Base-by-base conservation (phyloP, 805 yeast species). In the Pichia sporocuriosa region DNA sequence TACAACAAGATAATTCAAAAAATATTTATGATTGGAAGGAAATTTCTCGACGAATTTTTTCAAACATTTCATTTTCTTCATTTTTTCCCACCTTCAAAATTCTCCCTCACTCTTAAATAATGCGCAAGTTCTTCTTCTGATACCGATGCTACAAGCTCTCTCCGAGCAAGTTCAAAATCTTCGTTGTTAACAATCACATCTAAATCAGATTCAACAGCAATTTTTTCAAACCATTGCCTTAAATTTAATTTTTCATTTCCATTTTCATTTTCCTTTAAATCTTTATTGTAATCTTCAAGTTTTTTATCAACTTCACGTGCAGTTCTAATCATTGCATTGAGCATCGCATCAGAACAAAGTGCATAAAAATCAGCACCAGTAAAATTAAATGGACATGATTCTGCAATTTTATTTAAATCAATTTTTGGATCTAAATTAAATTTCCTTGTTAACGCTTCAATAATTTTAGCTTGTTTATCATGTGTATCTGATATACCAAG, bases 321-420 rank as follows among this genome's bases (percentile, higher is more conserved):
- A 0, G 82, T 79, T 51, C 97, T 68, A 1, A 93, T 84, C 97
- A 93, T 90, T 2, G 97, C 96, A 61, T 87, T 87, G 52, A 90
- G 70, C 93, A 90, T 87, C 0, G 97, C 85, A 62, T 93, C 97
- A 0, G 95, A 84, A 57, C 97, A 87, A 45, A 93, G 66, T 0
- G 97, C 98, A 62, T 93, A 93, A 63, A 93, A 90, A 61, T 93
- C 98, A 4, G 98, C 98, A 49, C 98, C 98, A 0, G 98, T 90
- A 57, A 79, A 89, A n/a, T 86, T 87, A 57, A 79, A 87, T 0
- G 95, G 84, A 63, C 97, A 88, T 6, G 64, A 61, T 15, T 72
- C 69, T 0, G 95, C 90, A 21, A 93, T 63, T 6, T 56, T 54
- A 3, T 55, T 52, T 43, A 89, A 63, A 43, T 81, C 71, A 3